phyloP scores from a whole-genome alignment of 768 basidiomycete genomes.

The Kwoniella shandongensis region DNA sequence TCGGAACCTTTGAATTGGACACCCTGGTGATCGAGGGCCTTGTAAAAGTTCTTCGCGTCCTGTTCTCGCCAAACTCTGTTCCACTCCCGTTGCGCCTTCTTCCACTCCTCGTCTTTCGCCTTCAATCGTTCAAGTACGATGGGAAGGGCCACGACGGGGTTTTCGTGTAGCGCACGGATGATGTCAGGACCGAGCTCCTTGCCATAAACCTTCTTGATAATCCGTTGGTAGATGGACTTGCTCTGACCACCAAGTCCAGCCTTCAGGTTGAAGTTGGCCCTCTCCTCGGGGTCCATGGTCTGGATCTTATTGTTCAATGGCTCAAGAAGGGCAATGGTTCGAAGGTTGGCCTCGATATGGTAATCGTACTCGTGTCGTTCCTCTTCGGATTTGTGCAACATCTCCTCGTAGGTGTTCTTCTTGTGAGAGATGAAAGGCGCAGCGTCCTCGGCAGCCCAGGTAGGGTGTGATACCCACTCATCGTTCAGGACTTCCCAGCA shows the following conservation, averaged over 20 bases:
- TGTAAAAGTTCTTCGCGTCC: slow-evolving; percentile 95
- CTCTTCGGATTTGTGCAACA: slow-evolving; percentile 93
- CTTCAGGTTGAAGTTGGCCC: slow-evolving; percentile 73
- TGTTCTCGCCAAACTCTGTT: slow-evolving; percentile 95
- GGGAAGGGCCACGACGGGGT: slow-evolving; percentile 83
- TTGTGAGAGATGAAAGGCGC: slow-evolving; percentile 86
- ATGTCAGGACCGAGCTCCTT: slow-evolving; percentile 53
- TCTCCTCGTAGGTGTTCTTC: slow-evolving; percentile 95
- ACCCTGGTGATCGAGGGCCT: slow-evolving; percentile 93
- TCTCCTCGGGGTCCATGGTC: slow-evolving; percentile 85
- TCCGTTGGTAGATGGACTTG: slow-evolving; percentile 84
- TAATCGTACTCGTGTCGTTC: slow-evolving; percentile 98
- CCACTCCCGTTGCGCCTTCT: slow-evolving; percentile 89
- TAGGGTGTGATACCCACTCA: slow-evolving; percentile 97
- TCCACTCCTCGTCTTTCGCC: slow-evolving; percentile 96
- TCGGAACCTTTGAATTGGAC: slow-evolving; percentile 92
- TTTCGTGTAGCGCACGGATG: slow-evolving; percentile 75
- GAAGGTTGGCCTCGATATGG: slow-evolving; percentile 81
- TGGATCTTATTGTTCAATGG: slow-evolving; percentile 80
- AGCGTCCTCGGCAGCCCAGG: slow-evolving; percentile 94
- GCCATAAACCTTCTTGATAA: slow-evolving; percentile 92
- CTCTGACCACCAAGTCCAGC: slow-evolving; percentile 85
- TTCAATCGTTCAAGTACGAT: slow-evolving; percentile 85
- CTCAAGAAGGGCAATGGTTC: slow-evolving; percentile 88
- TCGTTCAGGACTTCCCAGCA: slow-evolving; percentile 96